phyloP scores from a whole-genome alignment of 2,329 filamentous ascomycete genomes.

The Aspergillus quadrilineatus region DNA sequence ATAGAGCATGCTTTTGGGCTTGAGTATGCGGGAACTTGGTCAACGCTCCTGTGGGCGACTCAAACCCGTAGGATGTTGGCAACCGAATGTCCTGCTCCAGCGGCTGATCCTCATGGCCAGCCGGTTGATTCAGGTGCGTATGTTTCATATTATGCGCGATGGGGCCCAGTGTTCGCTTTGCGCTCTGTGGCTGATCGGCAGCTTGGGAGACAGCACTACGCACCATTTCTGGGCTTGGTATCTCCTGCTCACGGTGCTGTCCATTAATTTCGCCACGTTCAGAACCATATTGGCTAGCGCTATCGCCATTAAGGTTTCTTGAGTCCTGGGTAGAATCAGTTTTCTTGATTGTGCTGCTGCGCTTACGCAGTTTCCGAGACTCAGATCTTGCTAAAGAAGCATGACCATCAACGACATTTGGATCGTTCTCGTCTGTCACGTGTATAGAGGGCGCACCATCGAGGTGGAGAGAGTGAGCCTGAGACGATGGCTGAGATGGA shows the following conservation, averaged over 20 bases:
- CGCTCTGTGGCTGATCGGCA: conserved; percentile 24
- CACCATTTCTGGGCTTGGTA: not conserved
- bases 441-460: conserved; percentile 70
- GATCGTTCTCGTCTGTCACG: conserved; percentile 63
- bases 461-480: conserved; percentile 15
- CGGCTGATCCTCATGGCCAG: conserved; percentile 46
- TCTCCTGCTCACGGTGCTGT: not conserved
- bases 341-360: conserved; percentile 33
- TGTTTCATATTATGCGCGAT: conserved; percentile 41
- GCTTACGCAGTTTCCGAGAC: conserved; percentile 36
- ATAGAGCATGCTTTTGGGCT: conserved; percentile 56
- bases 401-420: conserved; percentile 28
- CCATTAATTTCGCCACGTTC: not conserved
- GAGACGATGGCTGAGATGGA: conserved; percentile 16
- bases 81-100: conserved; percentile 41
- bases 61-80: conserved; percentile 36
- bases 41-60: conserved; percentile 42
- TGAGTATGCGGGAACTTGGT: conserved; percentile 53
- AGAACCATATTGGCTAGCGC: not conserved
- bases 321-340: conserved; percentile 23
- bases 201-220: conserved; percentile 5
- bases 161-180: conserved; percentile 34
- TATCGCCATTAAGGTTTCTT: conserved; percentile 25
- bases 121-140: conserved; percentile 33
- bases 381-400: conserved; percentile 30